Percentiles rank a stretch among this genome's conserved stretches.
phyloP scores from a whole-genome alignment of 768 basidiomycete genomes.

The Lentinus brumalis region DNA sequence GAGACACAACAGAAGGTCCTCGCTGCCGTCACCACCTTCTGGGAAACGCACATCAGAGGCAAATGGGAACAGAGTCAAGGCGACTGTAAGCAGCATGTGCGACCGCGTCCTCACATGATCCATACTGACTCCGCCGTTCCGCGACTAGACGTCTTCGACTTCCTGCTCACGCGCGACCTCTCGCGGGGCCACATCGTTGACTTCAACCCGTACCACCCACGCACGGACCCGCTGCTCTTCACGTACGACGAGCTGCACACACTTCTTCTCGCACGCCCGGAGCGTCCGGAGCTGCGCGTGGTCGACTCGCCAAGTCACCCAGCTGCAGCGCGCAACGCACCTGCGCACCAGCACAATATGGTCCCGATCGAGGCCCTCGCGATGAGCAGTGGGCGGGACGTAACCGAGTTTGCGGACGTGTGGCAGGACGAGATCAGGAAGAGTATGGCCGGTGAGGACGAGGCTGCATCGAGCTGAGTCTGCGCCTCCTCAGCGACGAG shows the following conservation, averaged over 20 bases:
- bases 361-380: slow-evolving; percentile 87
- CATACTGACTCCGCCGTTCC: background rate
- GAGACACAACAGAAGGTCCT: slow-evolving; percentile 55
- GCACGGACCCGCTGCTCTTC: slow-evolving; percentile 89
- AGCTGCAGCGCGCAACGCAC: slow-evolving; percentile 63
- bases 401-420: slow-evolving; percentile 70
- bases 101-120: background rate
- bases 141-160: slow-evolving; percentile 77
- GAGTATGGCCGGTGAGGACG: slow-evolving; percentile 17
- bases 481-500: background rate
- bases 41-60: slow-evolving; percentile 64
- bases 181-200: slow-evolving; percentile 81
- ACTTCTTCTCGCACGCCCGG: slow-evolving; percentile 32
- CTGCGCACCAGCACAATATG: slow-evolving; percentile 85
- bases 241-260: slow-evolving; percentile 71
- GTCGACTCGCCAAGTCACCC: slow-evolving; percentile 80
- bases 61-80: slow-evolving; percentile 53
- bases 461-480: background rate
- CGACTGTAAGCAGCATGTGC: slow-evolving; percentile 61
- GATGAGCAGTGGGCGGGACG: slow-evolving; percentile 70
- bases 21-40: slow-evolving; percentile 57
- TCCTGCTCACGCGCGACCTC: slow-evolving; percentile 83
- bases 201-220: slow-evolving; percentile 85
- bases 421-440: slow-evolving; percentile 59
- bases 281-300: slow-evolving; percentile 53